Evolutionary conservation across 768 basidiomycete genomes (phyloP).

Genomic region (Pluteus cervinus): DNA sequence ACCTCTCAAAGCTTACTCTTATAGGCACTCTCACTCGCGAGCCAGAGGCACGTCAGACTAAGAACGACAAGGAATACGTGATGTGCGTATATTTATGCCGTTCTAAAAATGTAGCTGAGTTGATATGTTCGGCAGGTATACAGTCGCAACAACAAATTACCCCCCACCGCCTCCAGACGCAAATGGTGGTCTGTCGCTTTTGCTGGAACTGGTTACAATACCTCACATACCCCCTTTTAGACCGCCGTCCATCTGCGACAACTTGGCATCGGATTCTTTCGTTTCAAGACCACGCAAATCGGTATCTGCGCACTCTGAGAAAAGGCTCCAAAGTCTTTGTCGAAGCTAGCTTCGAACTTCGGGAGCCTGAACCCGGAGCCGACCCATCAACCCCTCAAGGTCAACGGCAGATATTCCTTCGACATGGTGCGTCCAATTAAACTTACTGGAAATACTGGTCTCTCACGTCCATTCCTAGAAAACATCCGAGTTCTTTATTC

Average conservation of each 20-base stretch:
- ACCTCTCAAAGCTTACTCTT: conserved; percentile 73
- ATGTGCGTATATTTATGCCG: conserved; percentile 39
- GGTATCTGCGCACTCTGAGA: conserved; percentile 55
- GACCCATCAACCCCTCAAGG: conserved; percentile 63
- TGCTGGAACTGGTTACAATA: neutral
- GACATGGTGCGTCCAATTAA: conserved; percentile 52
- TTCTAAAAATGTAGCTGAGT: neutral
- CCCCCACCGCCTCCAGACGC: conserved; percentile 49
- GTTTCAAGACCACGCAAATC: conserved; percentile 57
- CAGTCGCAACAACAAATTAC: conserved; percentile 67
- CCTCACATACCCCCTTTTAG: conserved; percentile 24
- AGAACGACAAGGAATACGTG: conserved; percentile 73
- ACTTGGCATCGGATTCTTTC: conserved; percentile 78
- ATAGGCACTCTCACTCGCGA: conserved; percentile 68
- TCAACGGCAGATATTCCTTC: conserved; percentile 78
- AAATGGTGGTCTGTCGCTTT: conserved; percentile 48
- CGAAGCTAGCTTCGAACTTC: conserved; percentile 72
- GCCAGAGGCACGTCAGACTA: conserved; percentile 65
- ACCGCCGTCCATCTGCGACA: conserved; percentile 42
- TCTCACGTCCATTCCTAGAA: conserved; percentile 32
- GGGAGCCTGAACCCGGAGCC: conserved; percentile 61
- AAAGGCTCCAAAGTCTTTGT: conserved; percentile 78
- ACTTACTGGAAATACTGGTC: neutral
- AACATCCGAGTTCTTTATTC: conserved; percentile 40
- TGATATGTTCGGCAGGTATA: conserved; percentile 46